Conservation (phyloP, 441 rosid species). For the Eutrema salsugineum region DNA sequence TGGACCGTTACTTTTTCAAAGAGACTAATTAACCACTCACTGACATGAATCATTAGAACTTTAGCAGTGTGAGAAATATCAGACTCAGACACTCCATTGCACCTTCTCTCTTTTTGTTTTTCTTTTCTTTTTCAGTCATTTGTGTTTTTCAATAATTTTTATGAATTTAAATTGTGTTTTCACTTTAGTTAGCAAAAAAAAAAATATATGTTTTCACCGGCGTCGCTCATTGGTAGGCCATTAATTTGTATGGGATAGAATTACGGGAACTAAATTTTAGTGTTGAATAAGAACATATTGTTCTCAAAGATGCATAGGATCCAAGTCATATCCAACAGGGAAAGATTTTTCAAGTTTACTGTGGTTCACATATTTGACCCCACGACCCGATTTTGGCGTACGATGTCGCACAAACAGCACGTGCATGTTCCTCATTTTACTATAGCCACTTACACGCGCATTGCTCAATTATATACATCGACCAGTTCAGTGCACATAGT, state of each 20-base stretch:
- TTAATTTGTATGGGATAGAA: not conserved
- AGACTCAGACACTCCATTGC: constrained; percentile 1
- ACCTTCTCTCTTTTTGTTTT: not conserved
- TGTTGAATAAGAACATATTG: not conserved
- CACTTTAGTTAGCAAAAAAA: no score
- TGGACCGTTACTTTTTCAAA: not conserved
- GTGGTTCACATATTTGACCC: constrained; percentile 22
- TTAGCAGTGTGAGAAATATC: not conserved
- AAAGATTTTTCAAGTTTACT: not conserved
- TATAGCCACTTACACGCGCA: not conserved
- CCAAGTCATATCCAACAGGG: constrained; percentile 12
- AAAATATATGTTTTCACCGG: not conserved
- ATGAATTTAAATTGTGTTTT: no score
- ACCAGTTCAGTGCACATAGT: not conserved
- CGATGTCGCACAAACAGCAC: constrained; percentile 19
- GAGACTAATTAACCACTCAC: constrained; percentile 3
- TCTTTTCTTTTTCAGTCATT: not conserved
- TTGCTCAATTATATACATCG: constrained; percentile 15
- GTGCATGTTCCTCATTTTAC: constrained; percentile 10
- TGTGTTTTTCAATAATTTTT: not conserved
- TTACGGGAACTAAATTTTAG: not conserved
- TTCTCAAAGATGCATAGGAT: constrained; percentile 20
- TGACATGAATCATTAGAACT: constrained; percentile 12
- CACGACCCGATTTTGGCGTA: constrained; percentile 21
- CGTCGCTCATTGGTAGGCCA: not conserved